phyloP scores from a whole-genome alignment of 768 basidiomycete species.

The Lactarius quietus region DNA sequence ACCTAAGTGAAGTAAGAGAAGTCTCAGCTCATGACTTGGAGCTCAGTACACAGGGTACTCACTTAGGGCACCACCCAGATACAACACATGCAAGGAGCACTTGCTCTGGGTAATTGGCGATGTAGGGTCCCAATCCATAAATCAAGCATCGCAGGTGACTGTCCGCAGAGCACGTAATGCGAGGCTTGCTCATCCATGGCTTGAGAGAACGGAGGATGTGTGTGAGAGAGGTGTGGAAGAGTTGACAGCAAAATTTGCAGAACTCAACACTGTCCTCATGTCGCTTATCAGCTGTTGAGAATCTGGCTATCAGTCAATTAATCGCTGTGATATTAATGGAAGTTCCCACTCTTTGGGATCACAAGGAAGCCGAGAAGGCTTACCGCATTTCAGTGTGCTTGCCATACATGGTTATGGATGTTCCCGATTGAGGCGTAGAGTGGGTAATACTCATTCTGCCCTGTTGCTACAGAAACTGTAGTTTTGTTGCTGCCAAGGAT shows the following conservation, averaged over 20 bases:
- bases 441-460: neutral
- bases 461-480: neutral
- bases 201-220: no score
- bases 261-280: neutral
- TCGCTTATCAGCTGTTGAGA: no score
- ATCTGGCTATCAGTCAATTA: no score
- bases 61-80: neutral
- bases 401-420: neutral
- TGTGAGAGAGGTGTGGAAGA: neutral
- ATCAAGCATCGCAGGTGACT: neutral
- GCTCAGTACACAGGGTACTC: no score
- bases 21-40: no score
- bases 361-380: neutral
- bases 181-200: neutral
- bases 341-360: neutral
- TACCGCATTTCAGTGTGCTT: neutral
- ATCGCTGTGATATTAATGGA: no score
- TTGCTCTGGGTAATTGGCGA: neutral
- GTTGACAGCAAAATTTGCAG: neutral
- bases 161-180: neutral
- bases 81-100: neutral
- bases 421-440: neutral
- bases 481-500: no score
- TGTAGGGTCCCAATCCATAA: neutral
- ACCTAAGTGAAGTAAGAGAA: no score